Base-by-base conservation (phyloP, 768 basidiomycete species). In the Suillus brevipes region DNA sequence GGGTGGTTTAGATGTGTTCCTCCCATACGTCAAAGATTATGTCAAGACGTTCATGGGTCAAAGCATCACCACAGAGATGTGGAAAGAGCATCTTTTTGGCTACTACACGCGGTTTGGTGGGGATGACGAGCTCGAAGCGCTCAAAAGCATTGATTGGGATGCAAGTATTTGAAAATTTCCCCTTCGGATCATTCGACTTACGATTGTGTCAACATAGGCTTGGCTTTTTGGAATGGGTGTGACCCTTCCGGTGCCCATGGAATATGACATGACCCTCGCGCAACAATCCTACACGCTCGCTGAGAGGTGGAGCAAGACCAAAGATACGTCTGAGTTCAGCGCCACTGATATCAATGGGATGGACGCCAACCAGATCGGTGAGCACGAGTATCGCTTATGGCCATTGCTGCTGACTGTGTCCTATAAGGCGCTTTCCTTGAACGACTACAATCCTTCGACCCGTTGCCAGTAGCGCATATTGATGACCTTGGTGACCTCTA, bases 151-250 rank as follows among this genome's bases (percentile, higher is more conserved):
- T 52, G 85, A 91, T 70, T 97, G 92, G 91, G 77, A 94, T 73
- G 92, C 91, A 70, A 67, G 88, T 77, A 16, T 66, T 40, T 40
- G 36, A 18, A 25, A 49, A 31, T 42, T 20, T 36, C 14, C 23
- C 37, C 45, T n/a, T 45, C 2, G n/a, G 38, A 12, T 3, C 25
- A 6, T 1, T 52, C 58, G 38, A 43, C 37, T 4, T 20, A n/a
- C n/a, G 45, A 40, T 60, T 50, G 31, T 31, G 49, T 14, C 40
- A 13, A 55, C 43, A 1, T 47, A 91, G 90, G 86, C 84, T 14
- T 97, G 94, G 94, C 76, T 97, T 40, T 86, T 90, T 67, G 94
- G 94, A 42, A 88, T 91, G 74, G 92, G 94, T 4, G 67, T 82
- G 7, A 79, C 84, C 65, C 84, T 97, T 13, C 92, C 92, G 1